phyloP scores from a whole-genome alignment of 306 rosid genomes.

The Vachellia collinsii region DNA sequence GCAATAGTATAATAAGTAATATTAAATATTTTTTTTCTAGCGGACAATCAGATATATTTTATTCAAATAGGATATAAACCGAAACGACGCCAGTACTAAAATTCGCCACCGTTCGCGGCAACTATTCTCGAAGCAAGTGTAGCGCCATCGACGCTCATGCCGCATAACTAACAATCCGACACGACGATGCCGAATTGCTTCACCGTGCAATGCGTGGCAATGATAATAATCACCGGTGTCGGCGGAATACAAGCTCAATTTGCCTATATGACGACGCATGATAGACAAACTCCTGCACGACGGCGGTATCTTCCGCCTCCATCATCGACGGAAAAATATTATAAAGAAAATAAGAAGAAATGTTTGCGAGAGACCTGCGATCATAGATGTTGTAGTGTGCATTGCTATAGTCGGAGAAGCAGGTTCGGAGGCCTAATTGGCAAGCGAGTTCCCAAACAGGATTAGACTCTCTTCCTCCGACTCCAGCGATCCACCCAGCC shows the following conservation, averaged over 20 bases:
- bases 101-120: background rate
- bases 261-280: background rate
- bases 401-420: slow-evolving; percentile 93
- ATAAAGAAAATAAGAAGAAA: background rate
- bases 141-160: background rate
- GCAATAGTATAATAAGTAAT: no score
- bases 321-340: background rate
- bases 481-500: slow-evolving; percentile 99
- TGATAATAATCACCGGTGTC: background rate
- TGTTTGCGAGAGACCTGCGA: slow-evolving; percentile 56
- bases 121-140: background rate
- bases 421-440: slow-evolving; percentile 66
- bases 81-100: background rate
- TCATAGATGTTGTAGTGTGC: slow-evolving; percentile 90
- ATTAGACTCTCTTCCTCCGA: slow-evolving; percentile 75
- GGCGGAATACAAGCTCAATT: background rate
- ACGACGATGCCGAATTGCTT: slow-evolving; percentile 1
- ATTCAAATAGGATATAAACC: background rate
- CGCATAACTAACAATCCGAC: background rate
- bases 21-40: background rate
- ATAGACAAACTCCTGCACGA: background rate
- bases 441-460: slow-evolving; percentile 93
- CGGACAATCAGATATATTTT: background rate
- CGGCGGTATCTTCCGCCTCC: background rate
- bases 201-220: background rate